These are phyloP conservation scores for Cordyceps fumosorosea DNA, from an alignment of 2,329 filamentous ascomycete genomes.

Conservation along the genomic window DNA sequence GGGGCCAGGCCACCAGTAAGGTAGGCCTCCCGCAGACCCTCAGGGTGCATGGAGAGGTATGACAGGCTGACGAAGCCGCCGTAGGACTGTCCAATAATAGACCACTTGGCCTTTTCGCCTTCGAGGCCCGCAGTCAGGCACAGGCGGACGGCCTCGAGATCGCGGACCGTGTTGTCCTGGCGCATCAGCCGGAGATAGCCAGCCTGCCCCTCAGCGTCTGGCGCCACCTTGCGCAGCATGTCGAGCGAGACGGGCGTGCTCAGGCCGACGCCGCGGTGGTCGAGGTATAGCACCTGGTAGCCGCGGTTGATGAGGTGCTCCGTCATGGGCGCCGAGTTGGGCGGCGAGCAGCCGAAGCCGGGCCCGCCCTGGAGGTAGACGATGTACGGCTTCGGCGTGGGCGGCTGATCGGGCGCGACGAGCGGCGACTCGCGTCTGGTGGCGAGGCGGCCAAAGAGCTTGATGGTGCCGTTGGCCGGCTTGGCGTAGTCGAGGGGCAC, in stretches of 20 bases:
- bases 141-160: slow-evolving; percentile 78
- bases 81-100: slow-evolving; percentile 83
- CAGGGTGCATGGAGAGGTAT: slow-evolving; percentile 75
- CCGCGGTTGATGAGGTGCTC: slow-evolving; percentile 66
- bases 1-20: slow-evolving; percentile 79
- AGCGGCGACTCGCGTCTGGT: slow-evolving; percentile 59
- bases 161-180: slow-evolving; percentile 82
- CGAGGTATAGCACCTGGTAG: slow-evolving; percentile 80
- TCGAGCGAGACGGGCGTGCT: slow-evolving; percentile 72
- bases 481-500: slow-evolving; percentile 74
- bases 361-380: slow-evolving; percentile 84
- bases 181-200: slow-evolving; percentile 79
- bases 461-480: slow-evolving; percentile 54
- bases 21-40: slow-evolving; percentile 76
- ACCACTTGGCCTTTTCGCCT: slow-evolving; percentile 69
- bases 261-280: slow-evolving; percentile 83
- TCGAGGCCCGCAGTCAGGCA: slow-evolving; percentile 65
- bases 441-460: slow-evolving; percentile 72
- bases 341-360: slow-evolving; percentile 67
- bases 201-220: slow-evolving; percentile 63
- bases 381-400: slow-evolving; percentile 47
- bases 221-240: slow-evolving; percentile 48
- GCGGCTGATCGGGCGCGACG: slow-evolving; percentile 34
- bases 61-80: slow-evolving; percentile 81
- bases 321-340: slow-evolving; percentile 68